These are phyloP conservation scores for Mycena albidolilacea DNA, from an alignment of 768 basidiomycete species.

Conservation along the genomic window DNA sequence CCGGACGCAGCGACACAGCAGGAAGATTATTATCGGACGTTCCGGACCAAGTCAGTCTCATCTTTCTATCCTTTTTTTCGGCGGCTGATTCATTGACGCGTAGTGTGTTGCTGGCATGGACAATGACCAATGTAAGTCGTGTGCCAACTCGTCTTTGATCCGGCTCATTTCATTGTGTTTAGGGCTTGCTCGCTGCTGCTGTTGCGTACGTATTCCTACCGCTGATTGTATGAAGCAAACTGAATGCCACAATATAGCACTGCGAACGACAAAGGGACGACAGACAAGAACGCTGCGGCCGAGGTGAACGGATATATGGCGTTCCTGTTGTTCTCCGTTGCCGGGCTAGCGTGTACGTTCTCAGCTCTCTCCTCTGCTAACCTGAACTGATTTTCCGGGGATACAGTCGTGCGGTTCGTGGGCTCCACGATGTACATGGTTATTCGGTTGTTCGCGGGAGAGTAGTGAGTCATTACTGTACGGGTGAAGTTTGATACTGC, in stretches of 20 bases:
- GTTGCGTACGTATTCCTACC: conserved; percentile 70
- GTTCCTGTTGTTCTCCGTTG: conserved; percentile 90
- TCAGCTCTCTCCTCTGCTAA: conserved; percentile 1
- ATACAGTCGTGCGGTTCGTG: conserved; percentile 84
- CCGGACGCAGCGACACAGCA: conserved; percentile 74
- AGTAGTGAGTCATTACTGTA: conserved; percentile 59
- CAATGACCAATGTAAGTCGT: conserved; percentile 81
- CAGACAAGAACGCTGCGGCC: conserved; percentile 58
- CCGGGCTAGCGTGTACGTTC: conserved; percentile 84
- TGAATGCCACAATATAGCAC: conserved; percentile 47
- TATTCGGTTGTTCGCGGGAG: conserved; percentile 90
- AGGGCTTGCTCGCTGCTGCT: conserved; percentile 81
- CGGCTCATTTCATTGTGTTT: conserved; percentile 27
- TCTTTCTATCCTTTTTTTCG: conserved; percentile 9
- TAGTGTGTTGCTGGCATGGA: conserved; percentile 83
- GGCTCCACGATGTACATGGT: conserved; percentile 89
- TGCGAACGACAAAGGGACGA: conserved; percentile 63
- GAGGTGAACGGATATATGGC: conserved; percentile 91
- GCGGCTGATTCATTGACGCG: conserved; percentile 33
- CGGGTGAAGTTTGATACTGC: background rate
- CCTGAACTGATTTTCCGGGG: background rate
- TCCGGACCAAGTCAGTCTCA: conserved; percentile 86
- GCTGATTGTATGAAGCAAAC: background rate
- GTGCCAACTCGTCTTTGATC: background rate
- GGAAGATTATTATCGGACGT: conserved; percentile 91